Base-by-base conservation (phyloP, 1,139 yeast genomes). In the Hanseniaspora gamundiae region DNA sequence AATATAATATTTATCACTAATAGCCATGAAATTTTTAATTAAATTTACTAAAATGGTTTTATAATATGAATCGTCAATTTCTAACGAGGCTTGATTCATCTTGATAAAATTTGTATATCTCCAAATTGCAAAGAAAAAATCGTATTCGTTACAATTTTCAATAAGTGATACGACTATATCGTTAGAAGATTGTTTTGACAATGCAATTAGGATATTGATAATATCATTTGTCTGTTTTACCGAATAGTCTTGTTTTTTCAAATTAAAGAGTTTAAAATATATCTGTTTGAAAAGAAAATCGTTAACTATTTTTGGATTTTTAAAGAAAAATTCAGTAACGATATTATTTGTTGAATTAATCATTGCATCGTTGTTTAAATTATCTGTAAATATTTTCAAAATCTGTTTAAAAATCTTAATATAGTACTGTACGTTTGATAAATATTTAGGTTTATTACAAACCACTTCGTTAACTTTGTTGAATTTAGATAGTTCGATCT, bases 131-230 rank as follows among this genome's bases (percentile, higher is more conserved):
- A 33, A 71, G 36, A 26, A 80, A 43, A 57, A 59, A 27, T 46
- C 43, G 16, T 46, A 42, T 8, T 48, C 48, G 20, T 45, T 48
- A 19, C 49, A 52, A 9, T 50, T 40, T 9, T 50, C 50, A 43
- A 78, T 67, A 4, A 78, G 49, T 8, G 61, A 66, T 19, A 51
- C 50, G 16, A 73, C 53, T 8, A 83, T 60, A 2, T 70, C 73
- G 0, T 59, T 52, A 1, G 71, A 59, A 2, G 70, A 67, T 49
- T 72, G 76, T 53, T 76, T 76, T 0, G 81, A 64, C 11, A 85
- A 53, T 0, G 91, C 76, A 1, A 81, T 63, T 14, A 81, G 53
- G 0, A 80, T 86, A 57, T 80, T 80, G n/a, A 82, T 63, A 7
- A 68, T 67, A 58, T 80, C 78, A 52, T 81, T 81, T 16, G 83